Base-by-base conservation (phyloP, 257 asterid genomes). In the Nicotiana attenuata region DNA sequence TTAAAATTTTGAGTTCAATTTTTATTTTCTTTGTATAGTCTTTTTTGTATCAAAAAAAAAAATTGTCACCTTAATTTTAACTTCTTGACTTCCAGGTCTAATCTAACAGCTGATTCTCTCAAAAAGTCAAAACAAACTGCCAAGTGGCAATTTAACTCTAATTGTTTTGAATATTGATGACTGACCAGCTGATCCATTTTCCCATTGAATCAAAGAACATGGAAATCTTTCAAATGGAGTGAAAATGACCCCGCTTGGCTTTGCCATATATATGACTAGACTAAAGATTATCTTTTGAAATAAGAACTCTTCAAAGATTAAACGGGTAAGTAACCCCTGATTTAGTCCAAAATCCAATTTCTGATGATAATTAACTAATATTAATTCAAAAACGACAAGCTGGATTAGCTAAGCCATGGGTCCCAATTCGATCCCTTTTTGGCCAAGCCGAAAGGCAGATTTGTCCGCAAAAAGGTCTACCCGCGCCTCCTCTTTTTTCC, bases 271-370 rank as follows among this genome's bases (percentile, higher is more conserved):
- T 71, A 2, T 47, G 16, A 69, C 59, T 69, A 10, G 14, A 60
- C 29, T 60, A 9, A 59, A 20, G 24, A 15, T 73, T 24, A 75
- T 75, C 45, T 75, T 75, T 24, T 75, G 63, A 75, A 75, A 75
- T 15, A 22, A 38, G 33, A 75, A 75, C 79, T 75, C 79, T 75
- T 75, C 63, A 75, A 75, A 75, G 41, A 24, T 15, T 50, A 75
- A 75, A 75, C 79, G 41, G 63, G 9, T 47, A 75, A 75, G 79
- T 50, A 75, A 75, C 79, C 79, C 63, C 63, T 75, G 63, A 26
- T 15, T 75, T 24, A 8, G 24, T 75, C 79, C 63, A 75, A 75
- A 24, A 50, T 15, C 63, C 63, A 73, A 50, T 73, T 73, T 50
- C 16, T 75, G 1, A 14, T 24, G 2, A 24, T 0, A 73, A 73